Evolutionary conservation across 2,329 filamentous ascomycete genomes (phyloP).

Genomic region (Botryotinia narcissicola): DNA sequence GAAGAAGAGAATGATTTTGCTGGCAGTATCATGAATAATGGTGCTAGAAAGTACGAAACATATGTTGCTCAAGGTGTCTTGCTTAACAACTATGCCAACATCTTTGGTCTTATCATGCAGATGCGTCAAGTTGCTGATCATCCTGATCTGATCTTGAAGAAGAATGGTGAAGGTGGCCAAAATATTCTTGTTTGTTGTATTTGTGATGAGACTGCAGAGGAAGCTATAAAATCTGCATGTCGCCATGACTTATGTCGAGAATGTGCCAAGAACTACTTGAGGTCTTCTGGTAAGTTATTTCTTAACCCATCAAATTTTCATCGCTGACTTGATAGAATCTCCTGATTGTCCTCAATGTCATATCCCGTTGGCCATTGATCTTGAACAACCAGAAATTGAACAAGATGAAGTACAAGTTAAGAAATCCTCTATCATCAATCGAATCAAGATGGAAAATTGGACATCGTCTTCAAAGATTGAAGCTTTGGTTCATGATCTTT

Average conservation of each 20-base stretch:
- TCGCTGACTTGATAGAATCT: constrained; percentile 43
- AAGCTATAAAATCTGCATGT: constrained; percentile 87
- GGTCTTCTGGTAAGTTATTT: constrained; percentile 64
- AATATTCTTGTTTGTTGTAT: constrained; percentile 91
- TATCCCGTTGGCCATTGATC: constrained; percentile 83
- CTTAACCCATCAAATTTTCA: background rate
- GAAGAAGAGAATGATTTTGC: constrained; percentile 96
- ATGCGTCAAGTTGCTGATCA: constrained; percentile 98
- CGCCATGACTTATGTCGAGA: constrained; percentile 88
- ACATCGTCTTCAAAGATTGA: constrained; percentile 98
- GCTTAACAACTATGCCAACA: constrained; percentile 97
- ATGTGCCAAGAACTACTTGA: constrained; percentile 77
- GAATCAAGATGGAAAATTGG: constrained; percentile 99
- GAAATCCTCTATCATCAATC: constrained; percentile 96
- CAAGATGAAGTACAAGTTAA: constrained; percentile 84
- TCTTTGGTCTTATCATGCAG: constrained; percentile 98
- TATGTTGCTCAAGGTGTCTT: constrained; percentile 93
- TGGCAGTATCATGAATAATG: constrained; percentile 90
- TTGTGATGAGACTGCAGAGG: constrained; percentile 93
- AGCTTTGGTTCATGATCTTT: constrained; percentile 89
- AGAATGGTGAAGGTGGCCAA: constrained; percentile 79
- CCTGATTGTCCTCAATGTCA: constrained; percentile 88
- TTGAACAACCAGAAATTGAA: constrained; percentile 93
- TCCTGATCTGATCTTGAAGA: constrained; percentile 89
- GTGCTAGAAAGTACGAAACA: constrained; percentile 85